These are phyloP conservation scores for Pythium volutum DNA, from an alignment of 352 stramenopile genomes.

Conservation along the genomic window DNA sequence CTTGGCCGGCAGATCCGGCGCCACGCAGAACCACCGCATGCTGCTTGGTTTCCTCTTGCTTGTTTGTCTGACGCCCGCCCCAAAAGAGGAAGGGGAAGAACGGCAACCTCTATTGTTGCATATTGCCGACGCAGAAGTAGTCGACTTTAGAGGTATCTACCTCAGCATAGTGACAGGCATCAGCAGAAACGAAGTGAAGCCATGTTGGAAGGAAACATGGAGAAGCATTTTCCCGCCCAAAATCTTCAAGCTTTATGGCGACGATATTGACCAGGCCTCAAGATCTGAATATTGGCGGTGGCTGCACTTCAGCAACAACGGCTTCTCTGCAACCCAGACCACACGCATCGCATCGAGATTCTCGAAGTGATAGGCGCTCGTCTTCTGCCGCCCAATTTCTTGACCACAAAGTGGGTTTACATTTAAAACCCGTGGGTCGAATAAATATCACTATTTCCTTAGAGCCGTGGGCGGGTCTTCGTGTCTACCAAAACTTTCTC, in stretches of 20 bases:
- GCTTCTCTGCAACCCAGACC: not conserved
- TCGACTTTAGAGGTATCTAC: not conserved
- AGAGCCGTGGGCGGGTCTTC: not conserved
- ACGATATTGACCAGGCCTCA: not conserved
- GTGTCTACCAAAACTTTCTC: not conserved
- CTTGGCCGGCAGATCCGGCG: constrained; percentile 49
- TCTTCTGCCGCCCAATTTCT: constrained; percentile 4
- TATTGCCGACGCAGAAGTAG: constrained; percentile 1
- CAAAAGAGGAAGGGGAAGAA: not conserved
- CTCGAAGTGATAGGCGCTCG: not conserved
- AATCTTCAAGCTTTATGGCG: not conserved
- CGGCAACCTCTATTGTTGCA: not conserved
- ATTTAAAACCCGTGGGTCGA: not conserved
- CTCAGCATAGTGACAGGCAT: not conserved
- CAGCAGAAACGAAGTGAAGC: constrained; percentile 8
- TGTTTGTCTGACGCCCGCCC: not conserved
- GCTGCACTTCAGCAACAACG: too few species aligned
- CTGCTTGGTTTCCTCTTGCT: constrained; percentile 1
- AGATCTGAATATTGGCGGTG: too few species aligned
- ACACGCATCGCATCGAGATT: not conserved
- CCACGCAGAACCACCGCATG: constrained; percentile 76
- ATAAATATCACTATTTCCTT: not conserved
- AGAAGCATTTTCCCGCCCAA: not conserved
- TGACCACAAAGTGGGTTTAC: not conserved
- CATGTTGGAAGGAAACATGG: constrained; percentile 4